Evolutionary conservation across 1,284 basidiomycete genomes (phyloP).

Genomic region (Dichomitus squalens): DNA sequence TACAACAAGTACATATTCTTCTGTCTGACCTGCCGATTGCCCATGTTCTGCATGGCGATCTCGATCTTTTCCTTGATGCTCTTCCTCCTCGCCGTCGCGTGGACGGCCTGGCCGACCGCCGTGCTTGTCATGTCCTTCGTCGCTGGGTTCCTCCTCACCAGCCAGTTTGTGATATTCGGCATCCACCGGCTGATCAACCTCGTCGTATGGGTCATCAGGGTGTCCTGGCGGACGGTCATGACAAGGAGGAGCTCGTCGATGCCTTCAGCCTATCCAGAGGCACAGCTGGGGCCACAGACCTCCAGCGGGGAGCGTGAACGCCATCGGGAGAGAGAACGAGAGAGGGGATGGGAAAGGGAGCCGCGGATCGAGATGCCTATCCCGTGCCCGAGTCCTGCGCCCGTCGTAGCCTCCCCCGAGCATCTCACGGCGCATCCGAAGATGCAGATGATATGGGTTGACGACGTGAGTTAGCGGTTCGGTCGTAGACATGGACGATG

Average conservation of each 20-base stretch:
- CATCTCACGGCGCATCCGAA: background rate
- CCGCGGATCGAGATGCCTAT: slow-evolving; percentile 12
- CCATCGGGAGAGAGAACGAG: background rate
- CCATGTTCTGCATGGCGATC: slow-evolving; percentile 56
- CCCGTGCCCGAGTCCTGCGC: slow-evolving; percentile 3
- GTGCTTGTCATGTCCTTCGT: slow-evolving; percentile 58
- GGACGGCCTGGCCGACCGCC: slow-evolving; percentile 59
- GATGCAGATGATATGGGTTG: slow-evolving; percentile 4
- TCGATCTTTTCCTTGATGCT: slow-evolving; percentile 55
- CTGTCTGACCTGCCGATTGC: slow-evolving; percentile 61
- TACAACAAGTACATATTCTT: slow-evolving; percentile 67
- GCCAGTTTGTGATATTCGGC: slow-evolving; percentile 70
- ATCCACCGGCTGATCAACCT: slow-evolving; percentile 36
- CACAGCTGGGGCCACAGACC: background rate
- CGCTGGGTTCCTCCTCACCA: slow-evolving; percentile 55
- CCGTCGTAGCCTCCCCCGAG: background rate
- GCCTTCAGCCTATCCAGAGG: background rate
- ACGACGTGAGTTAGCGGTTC: background rate
- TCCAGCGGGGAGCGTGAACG: background rate
- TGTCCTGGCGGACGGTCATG: background rate
- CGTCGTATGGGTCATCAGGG: slow-evolving; percentile 17
- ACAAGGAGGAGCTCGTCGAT: background rate
- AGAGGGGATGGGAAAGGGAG: background rate
- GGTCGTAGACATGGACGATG: background rate
- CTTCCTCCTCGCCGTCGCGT: slow-evolving; percentile 64